Evolutionary conservation across 257 asterid genomes (phyloP), one percentile per base, ranked within the genome.

Genomic region (Forsythia viridissima): DNA sequence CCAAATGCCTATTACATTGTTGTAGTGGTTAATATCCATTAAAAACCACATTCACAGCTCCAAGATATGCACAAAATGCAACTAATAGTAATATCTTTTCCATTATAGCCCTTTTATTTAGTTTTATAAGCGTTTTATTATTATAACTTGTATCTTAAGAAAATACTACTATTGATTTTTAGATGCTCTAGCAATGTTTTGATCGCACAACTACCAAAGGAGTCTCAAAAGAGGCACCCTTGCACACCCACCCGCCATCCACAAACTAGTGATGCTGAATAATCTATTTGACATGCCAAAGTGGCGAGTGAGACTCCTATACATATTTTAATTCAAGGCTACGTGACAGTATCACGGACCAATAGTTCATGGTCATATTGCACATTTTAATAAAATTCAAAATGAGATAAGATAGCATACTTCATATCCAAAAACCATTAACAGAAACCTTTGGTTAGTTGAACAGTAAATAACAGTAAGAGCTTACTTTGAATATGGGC

Each of bases 401-500:
- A 48, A 48, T 13, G n/a, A 46, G 18, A 46, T 46, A 46, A 12
- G 12, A 13, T 12, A 13, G 55, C 18, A 46, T 4, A 46, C n/a
- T 13, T 13, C 4, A 13, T 48, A 48, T 55, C 24, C 6, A 55
- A 18, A 16, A 5, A 55, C 30, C 30, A 55, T 5, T 48, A 48
- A 48, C 15, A n/a, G 7, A 48, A 48, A 48, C n/a, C n/a, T 13
- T 48, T 4, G 2, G 7, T n/a, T 55, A 55, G 30, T n/a, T 18
- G 18, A 6, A 55, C 24, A n/a, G 24, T 55, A 71, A 68, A 51
- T 55, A 76, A 34, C 74, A 55, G 63, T 74, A 55, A n/a, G 38
- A 67, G 76, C 93, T 84, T 87, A 95, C 99, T 89, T 93, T 91
- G 80, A 95, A 90, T 86, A 95, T 88, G 59, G 99, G 99, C 83